phyloP scores from a whole-genome alignment of 108 stramenopile species.

The Cyclotella choctawhatcheeana region DNA sequence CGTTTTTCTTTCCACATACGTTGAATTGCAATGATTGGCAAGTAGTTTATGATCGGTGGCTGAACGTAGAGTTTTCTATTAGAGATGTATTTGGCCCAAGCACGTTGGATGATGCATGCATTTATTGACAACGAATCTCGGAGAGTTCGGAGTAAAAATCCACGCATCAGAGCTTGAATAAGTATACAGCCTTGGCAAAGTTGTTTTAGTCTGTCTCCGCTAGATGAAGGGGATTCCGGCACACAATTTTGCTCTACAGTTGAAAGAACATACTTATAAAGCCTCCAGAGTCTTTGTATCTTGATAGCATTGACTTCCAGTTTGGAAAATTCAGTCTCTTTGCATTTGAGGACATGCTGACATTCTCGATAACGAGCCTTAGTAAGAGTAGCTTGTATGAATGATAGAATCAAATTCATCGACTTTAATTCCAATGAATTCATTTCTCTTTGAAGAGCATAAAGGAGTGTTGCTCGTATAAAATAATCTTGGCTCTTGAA shows the following conservation, averaged over 20 bases:
- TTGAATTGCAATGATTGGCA: neutral
- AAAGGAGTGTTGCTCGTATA: slow-evolving; percentile 10
- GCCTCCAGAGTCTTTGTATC: slow-evolving; percentile 16
- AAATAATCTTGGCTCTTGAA: slow-evolving; percentile 18
- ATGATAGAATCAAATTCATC: slow-evolving; percentile 7
- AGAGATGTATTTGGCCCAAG: neutral
- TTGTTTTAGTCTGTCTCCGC: neutral
- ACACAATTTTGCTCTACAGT: neutral
- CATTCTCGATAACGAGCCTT: slow-evolving; percentile 6
- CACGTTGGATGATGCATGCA: slow-evolving; percentile 2
- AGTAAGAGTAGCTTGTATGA: slow-evolving; percentile 10
- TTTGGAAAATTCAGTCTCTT: neutral
- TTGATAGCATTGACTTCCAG: neutral
- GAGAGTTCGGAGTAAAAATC: neutral
- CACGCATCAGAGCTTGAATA: slow-evolving; percentile 11
- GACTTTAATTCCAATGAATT: slow-evolving; percentile 13
- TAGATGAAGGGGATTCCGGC: neutral
- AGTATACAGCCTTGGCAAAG: slow-evolving; percentile 7
- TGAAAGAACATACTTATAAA: neutral
- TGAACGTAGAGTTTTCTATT: neutral
- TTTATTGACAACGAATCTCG: neutral
- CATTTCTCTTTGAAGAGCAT: slow-evolving; percentile 18
- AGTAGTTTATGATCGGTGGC: neutral
- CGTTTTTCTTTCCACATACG: neutral
- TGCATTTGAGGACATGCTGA: neutral